phyloP scores from a whole-genome alignment of 495 filamentous ascomycete genomes.

The Penicillium bialowiezense region DNA sequence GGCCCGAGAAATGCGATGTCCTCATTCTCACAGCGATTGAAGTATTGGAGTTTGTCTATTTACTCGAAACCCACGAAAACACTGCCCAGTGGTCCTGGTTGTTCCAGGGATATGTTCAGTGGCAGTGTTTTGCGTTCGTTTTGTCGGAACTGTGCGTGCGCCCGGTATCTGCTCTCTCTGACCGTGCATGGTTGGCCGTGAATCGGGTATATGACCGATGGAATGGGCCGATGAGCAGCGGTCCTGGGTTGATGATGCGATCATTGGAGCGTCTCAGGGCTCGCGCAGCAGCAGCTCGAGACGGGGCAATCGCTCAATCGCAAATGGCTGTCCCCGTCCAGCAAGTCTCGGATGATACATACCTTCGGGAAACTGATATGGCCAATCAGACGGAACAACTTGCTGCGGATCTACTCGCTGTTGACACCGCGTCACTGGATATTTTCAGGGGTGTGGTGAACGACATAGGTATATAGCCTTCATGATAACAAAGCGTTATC shows the following conservation, averaged over 20 bases:
- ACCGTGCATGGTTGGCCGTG: slow-evolving; percentile 69
- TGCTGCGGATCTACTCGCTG: neutral
- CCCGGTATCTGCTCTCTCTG: slow-evolving; percentile 54
- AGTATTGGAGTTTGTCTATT: slow-evolving; percentile 36
- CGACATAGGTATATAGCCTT: neutral
- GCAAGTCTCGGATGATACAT: no score
- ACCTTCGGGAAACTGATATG: neutral
- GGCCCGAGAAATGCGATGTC: slow-evolving; percentile 46
- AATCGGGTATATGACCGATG: slow-evolving; percentile 1
- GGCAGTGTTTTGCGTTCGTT: slow-evolving; percentile 68
- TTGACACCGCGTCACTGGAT: neutral
- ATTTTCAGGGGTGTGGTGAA: neutral
- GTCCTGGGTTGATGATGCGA: neutral
- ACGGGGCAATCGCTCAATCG: neutral
- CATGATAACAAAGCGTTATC: no score
- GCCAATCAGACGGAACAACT: neutral
- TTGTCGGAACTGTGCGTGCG: slow-evolving; percentile 66
- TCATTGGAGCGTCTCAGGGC: neutral
- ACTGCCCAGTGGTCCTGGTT: slow-evolving; percentile 71
- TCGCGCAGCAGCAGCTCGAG: neutral
- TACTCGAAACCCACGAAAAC: slow-evolving; percentile 43
- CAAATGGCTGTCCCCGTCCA: no score
- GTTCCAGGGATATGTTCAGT: slow-evolving; percentile 73
- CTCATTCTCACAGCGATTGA: slow-evolving; percentile 70
- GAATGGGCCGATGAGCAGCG: neutral